Conservation (phyloP, 495 filamentous ascomycete genomes). For the Pseudotulostoma volvatum region DNA sequence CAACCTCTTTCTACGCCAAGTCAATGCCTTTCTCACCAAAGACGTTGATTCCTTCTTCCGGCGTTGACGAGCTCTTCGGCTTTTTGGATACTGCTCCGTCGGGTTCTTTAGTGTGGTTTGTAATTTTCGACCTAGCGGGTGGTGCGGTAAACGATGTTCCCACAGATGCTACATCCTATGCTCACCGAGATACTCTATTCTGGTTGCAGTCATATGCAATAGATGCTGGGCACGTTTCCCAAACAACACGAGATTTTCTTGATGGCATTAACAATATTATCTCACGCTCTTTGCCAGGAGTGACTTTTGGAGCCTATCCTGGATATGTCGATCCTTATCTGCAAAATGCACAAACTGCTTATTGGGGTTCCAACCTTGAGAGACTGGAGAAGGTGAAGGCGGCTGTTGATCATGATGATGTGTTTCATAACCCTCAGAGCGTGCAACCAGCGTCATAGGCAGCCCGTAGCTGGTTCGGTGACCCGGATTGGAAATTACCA, state of each 20-base stretch:
- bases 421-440: conserved; percentile 48
- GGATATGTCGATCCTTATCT: conserved; percentile 56
- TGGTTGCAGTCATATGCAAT: conserved; percentile 29
- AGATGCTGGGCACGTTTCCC: conserved; percentile 25
- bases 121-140: too few species aligned
- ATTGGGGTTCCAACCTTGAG: conserved; percentile 38
- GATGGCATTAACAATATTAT: conserved; percentile 28
- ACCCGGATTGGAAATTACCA: too few species aligned
- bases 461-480: too few species aligned
- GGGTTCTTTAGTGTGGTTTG: conserved; percentile 26
- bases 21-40: conserved; percentile 32
- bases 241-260: conserved; percentile 22
- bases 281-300: conserved; percentile 10
- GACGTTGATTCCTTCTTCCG: conserved; percentile 20
- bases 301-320: conserved; percentile 35
- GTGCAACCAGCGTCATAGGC: too few species aligned
- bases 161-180: conserved; percentile 25
- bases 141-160: conserved; percentile 27
- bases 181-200: conserved; percentile 29
- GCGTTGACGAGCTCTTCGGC: conserved; percentile 23
- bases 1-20: conserved; percentile 30
- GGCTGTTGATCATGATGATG: conserved; percentile 36
- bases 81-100: conserved; percentile 31
- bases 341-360: conserved; percentile 27
- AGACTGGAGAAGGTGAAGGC: conserved; percentile 38